Conservation (phyloP, 495 filamentous ascomycete species). For the Talaromyces stipitatus region DNA sequence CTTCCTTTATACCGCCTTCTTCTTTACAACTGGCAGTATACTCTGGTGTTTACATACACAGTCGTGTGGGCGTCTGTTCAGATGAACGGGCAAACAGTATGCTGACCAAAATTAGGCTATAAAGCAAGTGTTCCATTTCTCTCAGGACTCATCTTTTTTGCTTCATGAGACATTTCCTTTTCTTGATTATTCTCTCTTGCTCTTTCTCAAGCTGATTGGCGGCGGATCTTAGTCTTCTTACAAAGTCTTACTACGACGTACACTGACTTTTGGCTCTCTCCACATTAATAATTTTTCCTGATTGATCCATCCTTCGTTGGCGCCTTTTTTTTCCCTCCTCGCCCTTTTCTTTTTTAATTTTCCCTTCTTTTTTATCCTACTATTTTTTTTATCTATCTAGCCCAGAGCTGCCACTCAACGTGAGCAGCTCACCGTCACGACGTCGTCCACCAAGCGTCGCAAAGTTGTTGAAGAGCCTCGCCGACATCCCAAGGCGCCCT, state of each 20-base stretch:
- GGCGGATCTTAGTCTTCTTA: background rate
- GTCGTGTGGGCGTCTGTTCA: background rate
- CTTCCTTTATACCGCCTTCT: no score
- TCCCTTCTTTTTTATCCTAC: background rate
- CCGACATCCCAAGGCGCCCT: slow-evolving; percentile 21
- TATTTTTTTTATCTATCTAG: background rate
- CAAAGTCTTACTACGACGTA: no score
- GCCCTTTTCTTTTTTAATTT: background rate
- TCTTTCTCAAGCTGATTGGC: background rate
- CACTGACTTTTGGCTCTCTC: background rate
- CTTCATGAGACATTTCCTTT: background rate
- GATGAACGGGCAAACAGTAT: background rate
- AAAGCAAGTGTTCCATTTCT: background rate
- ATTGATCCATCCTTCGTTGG: background rate
- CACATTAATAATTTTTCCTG: slow-evolving; percentile 4
- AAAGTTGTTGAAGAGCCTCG: slow-evolving; percentile 58
- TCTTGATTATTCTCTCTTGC: background rate
- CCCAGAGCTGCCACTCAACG: slow-evolving; percentile 37
- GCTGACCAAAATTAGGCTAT: background rate
- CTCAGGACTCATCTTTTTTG: background rate
- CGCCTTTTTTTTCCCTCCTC: slow-evolving; percentile 1
- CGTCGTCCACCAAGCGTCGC: slow-evolving; percentile 88
- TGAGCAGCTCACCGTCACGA: slow-evolving; percentile 73
- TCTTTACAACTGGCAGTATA: no score
- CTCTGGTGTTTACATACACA: no score